Evolutionary conservation across 805 yeast genomes (phyloP), one percentile per base, ranked within the genome.

Genomic region (Candida morakotiae): DNA sequence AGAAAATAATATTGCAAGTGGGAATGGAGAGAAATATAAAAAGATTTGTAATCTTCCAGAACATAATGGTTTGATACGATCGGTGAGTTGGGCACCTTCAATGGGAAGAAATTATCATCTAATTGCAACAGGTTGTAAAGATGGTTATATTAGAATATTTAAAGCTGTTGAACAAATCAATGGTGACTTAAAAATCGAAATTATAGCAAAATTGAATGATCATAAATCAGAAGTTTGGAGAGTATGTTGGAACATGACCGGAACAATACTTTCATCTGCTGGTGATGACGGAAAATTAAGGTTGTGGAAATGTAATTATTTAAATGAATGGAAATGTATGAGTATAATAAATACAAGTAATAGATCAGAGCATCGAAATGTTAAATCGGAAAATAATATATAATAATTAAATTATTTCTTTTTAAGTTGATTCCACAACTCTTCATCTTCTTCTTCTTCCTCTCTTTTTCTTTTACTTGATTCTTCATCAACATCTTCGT

Each of bases 31-130:
- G 8, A 80, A 74, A 50, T 69, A 75, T 44, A 64, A 67, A 9
- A 69, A 74, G 37, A 79, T 79, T 0, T 78, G 83, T 23, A 77
- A 76, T 42, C 66, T 91, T 17, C 84, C 88, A 2, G 96, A 87
- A 27, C 97, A 89, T 55, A 73, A 76, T 37, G 96, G 95, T 2
- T 69, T 91, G 28, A 87, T 91, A 23, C 70, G 98, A 51, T 83
- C 88, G 13, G 87, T 89, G 4, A 73, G 89, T 21, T 91, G 98
- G 98, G 98, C 98, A 0, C 96, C 98, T 2, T 79, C 94, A 0
- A 86, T 89, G 83, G 98, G 98, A 2, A 69, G 96, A 47, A 79
- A 82, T 45, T 86, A 78, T 56, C 95, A 91, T 49, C 65, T 89
- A 33, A 70, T 93, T 29, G 98, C 99, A 1, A 91, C 98, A 0